Base-by-base conservation (phyloP, 108 stramenopile species). In the Skeletonema tropicum region DNA sequence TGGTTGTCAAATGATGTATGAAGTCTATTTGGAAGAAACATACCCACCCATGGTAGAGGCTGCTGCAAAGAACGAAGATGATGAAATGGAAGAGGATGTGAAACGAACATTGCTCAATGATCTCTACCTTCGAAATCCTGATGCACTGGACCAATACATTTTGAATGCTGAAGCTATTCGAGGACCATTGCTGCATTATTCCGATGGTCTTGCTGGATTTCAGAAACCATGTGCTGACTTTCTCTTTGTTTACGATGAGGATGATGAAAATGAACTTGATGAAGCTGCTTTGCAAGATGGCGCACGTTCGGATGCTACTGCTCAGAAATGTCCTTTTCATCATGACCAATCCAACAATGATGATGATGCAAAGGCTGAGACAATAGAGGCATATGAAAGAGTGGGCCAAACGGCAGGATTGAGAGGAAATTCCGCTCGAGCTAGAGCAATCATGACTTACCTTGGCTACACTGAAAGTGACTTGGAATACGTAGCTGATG, bases 391-490 rank as follows among this genome's bases (percentile, higher is more conserved):
- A 7, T 92, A 92, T 66, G 85, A 92, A 55, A 79, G 83, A 62
- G 91, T 92, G 0, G 91, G 91, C 25, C 61, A 87, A 45, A 81
- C 91, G 13, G 91, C 91, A 3, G 72, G 75, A 3, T 17, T 92
- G 10, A 64, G 33, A 60, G 91, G 91, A 36, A 88, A 92, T 77
- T 63, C 69, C 3, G 31, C 64, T 38, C 83, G 86, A 67, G 91
- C 91, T 17, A 77, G 71, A 25, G 84, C 84, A 64, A 92, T 92
- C 67, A 87, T 92, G 91, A 64, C 83, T 12, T 68, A 61, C 31
- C 31, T 92, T 30, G 85, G 86, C 13, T 92, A 92, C 64, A 75
- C 86, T 19, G 78, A 88, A 14, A 72, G 86, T 55, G 83, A 92
- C 68, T 66, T 89, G 25, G 70, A 74, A 6, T 71, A 80, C 21